phyloP scores from a whole-genome alignment of 805 yeast species.

The Cyberlindnera americana region DNA sequence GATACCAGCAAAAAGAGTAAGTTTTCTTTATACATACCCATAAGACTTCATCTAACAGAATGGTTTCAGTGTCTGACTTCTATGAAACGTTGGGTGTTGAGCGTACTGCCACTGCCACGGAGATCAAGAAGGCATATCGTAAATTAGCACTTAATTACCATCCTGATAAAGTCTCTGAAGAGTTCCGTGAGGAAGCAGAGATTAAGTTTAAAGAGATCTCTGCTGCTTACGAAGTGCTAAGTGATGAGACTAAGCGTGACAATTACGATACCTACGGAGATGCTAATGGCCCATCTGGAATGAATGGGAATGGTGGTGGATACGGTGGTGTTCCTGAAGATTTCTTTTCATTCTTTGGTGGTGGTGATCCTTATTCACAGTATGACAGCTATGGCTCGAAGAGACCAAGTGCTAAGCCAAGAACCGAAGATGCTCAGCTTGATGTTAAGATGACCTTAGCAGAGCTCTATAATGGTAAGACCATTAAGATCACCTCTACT shows the following conservation, averaged over 20 bases:
- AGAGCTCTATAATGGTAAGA: constrained; percentile 78
- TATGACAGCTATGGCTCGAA: constrained; percentile 4
- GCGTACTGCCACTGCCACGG: constrained; percentile 58
- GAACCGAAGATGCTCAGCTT: constrained; percentile 67
- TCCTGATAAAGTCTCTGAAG: constrained; percentile 82
- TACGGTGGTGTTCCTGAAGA: constrained; percentile 58
- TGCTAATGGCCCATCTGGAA: constrained; percentile 29
- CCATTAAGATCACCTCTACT: constrained; percentile 66
- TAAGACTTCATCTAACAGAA: no score
- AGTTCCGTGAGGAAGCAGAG: constrained; percentile 68
- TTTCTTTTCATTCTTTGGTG: constrained; percentile 62
- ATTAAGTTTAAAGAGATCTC: constrained; percentile 75
- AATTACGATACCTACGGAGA: constrained; percentile 59
- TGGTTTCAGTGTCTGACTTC: constrained; percentile 22
- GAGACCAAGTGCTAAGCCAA: constrained; percentile 13
- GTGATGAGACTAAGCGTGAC: constrained; percentile 60
- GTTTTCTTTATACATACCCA: neutral
- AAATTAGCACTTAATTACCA: constrained; percentile 79
- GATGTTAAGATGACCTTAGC: constrained; percentile 63
- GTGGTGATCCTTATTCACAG: constrained; percentile 2
- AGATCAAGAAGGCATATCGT: constrained; percentile 82
- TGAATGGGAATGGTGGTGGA: constrained; percentile 30
- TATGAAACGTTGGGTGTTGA: constrained; percentile 74
- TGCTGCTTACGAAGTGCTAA: constrained; percentile 80
- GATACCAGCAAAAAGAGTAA: no score